Conservation (phyloP, 2,329 filamentous ascomycete species). For the Pyricularia grisea region DNA sequence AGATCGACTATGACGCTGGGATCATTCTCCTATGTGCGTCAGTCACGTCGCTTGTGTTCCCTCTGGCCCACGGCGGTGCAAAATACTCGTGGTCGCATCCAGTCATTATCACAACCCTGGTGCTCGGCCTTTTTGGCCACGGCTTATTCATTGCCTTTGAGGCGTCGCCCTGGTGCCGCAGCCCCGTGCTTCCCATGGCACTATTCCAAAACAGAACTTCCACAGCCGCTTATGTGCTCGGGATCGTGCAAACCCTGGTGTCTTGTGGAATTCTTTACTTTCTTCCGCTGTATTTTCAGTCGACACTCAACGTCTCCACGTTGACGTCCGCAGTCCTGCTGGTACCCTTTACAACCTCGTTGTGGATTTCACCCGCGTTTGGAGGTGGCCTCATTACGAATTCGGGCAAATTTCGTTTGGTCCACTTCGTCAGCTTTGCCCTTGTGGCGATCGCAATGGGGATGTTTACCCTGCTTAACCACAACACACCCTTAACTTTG, state of each 20-base stretch:
- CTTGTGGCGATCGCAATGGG: conserved; percentile 25
- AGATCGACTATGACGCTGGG: conserved; percentile 5
- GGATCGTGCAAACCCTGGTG: conserved; percentile 27
- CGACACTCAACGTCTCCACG: conserved; percentile 19
- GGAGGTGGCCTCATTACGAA: conserved; percentile 16
- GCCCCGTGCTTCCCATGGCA: conserved; percentile 29
- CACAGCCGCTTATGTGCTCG: conserved; percentile 19
- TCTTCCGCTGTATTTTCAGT: conserved; percentile 35
- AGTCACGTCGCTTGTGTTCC: neutral
- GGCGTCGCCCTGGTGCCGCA: conserved; percentile 8
- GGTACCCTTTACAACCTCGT: conserved; percentile 6
- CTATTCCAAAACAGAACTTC: conserved; percentile 36
- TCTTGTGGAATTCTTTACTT: conserved; percentile 28
- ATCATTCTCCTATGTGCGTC: conserved; percentile 9
- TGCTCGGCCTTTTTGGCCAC: neutral
- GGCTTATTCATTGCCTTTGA: neutral
- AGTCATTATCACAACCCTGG: neutral
- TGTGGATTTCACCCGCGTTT: neutral
- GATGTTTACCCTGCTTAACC: conserved; percentile 24
- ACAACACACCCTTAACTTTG: conserved; percentile 20
- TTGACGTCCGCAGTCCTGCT: conserved; percentile 15
- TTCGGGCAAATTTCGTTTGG: conserved; percentile 11
- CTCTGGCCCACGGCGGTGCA: neutral
- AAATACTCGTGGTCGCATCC: neutral
- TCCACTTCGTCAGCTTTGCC: conserved; percentile 15